These are phyloP conservation scores for Baudoinia panamericana DNA, from an alignment of 495 filamentous ascomycete species.

Conservation along the genomic window DNA sequence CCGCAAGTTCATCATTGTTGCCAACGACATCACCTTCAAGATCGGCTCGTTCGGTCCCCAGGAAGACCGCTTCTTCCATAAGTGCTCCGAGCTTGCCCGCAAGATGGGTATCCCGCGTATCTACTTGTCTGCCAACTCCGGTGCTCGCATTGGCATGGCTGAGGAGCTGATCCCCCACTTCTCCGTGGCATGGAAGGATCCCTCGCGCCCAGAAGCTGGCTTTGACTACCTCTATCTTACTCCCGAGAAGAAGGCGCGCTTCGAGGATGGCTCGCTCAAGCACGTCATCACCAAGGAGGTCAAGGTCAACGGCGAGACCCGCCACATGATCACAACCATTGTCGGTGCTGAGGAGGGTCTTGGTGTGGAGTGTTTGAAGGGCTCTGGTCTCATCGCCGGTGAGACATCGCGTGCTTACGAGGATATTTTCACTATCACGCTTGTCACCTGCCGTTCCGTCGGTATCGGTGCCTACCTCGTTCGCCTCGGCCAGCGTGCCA, in stretches of 20 bases:
- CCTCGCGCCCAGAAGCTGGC: slow-evolving; percentile 67
- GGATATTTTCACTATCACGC: slow-evolving; percentile 96
- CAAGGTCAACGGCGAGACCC: slow-evolving; percentile 72
- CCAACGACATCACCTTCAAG: slow-evolving; percentile 98
- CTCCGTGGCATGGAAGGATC: slow-evolving; percentile 89
- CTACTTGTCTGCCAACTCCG: slow-evolving; percentile 98
- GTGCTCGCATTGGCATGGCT: slow-evolving; percentile 92
- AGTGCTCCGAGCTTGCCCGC: slow-evolving; percentile 90
- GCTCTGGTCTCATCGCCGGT: slow-evolving; percentile 95
- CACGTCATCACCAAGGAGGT: slow-evolving; percentile 83
- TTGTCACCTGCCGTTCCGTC: slow-evolving; percentile 85
- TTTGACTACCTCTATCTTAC: slow-evolving; percentile 99
- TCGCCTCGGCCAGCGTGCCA: slow-evolving; percentile 90
- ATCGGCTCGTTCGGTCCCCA: slow-evolving; percentile 93
- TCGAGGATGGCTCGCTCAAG: slow-evolving; percentile 67
- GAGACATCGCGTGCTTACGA: slow-evolving; percentile 94
- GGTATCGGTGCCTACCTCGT: slow-evolving; percentile 98
- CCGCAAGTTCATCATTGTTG: slow-evolving; percentile 83
- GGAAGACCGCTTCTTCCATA: slow-evolving; percentile 97
- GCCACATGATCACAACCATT: slow-evolving; percentile 88
- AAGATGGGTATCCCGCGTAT: slow-evolving; percentile 90
- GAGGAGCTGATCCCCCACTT: slow-evolving; percentile 96
- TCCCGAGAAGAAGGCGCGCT: slow-evolving; percentile 70
- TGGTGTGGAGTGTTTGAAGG: slow-evolving; percentile 93
- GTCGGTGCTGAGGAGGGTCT: slow-evolving; percentile 91